These are phyloP conservation scores for Luffa aegyptiaca DNA, from an alignment of 306 rosid species.

Conservation along the genomic window DNA sequence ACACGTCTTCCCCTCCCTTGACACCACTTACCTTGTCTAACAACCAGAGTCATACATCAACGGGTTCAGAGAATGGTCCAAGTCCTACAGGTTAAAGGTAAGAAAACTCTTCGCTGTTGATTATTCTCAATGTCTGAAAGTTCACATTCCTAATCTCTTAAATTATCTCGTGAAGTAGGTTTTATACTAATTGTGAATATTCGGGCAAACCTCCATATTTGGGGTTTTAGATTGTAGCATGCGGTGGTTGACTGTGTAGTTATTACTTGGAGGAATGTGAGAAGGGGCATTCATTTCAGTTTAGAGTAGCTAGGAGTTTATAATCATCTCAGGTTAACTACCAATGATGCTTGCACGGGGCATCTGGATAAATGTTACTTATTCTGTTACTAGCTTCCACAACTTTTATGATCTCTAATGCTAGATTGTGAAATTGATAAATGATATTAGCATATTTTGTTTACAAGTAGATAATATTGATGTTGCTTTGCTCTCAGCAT, in stretches of 20 bases:
- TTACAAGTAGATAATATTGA: not conserved
- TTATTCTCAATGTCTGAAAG: not conserved
- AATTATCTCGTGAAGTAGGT: not conserved
- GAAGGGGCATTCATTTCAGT: not conserved
- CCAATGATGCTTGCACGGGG: not conserved
- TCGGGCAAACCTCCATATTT: not conserved
- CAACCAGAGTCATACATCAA: conserved; percentile 26
- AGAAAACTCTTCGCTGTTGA: conserved; percentile 8
- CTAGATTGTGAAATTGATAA: not conserved
- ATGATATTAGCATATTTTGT: not conserved
- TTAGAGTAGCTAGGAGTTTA: not conserved
- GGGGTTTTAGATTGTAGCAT: not conserved
- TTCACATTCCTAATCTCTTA: not conserved
- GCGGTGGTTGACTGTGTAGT: not conserved
- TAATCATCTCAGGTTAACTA: not conserved
- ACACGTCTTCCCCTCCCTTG: conserved; percentile 53
- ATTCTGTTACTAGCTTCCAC: not conserved
- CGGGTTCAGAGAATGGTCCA: conserved; percentile 31
- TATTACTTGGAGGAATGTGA: not conserved
- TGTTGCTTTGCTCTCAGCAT: not conserved
- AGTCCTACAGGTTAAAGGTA: conserved; percentile 49
- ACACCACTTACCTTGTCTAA: conserved; percentile 48
- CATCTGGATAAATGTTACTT: not conserved
- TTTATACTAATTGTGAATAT: not conserved
- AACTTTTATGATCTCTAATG: not conserved